A percentile compares a stretch with the other conserved stretches of the same genome.
Evolutionary conservation across 306 rosid species (phyloP).

Genomic region (Vicia sativa): DNA sequence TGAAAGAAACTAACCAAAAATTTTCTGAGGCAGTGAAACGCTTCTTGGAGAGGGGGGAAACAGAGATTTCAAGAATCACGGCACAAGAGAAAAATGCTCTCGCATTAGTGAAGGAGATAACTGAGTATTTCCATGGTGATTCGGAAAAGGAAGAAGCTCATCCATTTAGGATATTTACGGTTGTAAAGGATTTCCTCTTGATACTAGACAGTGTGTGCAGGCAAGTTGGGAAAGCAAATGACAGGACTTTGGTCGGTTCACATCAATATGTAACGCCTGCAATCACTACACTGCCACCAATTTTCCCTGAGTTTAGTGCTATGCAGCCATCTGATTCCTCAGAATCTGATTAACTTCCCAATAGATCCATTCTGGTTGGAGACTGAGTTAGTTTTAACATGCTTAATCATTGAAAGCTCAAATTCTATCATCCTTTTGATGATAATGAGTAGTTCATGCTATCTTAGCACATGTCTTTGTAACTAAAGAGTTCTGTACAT

Average conservation of each 20-base stretch:
- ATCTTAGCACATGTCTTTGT: conserved; percentile 30
- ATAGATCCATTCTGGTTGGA: not conserved
- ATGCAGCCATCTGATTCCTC: conserved; percentile 54
- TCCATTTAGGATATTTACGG: conserved; percentile 72
- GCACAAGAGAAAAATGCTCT: conserved; percentile 60
- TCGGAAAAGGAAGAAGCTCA: conserved; percentile 90
- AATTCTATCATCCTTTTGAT: conserved; percentile 35
- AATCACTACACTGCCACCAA: conserved; percentile 41
- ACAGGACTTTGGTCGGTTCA: conserved; percentile 70
- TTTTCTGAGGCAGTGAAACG: conserved; percentile 66
- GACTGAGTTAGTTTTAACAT: not conserved
- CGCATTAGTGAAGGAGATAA: conserved; percentile 72
- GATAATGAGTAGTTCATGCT: conserved; percentile 47
- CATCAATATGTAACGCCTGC: conserved; percentile 50
- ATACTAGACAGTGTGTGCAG: conserved; percentile 82
- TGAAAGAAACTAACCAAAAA: conserved; percentile 54
- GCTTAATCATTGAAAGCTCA: conserved; percentile 26
- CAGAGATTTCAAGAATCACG: conserved; percentile 63
- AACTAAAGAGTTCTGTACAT: conserved; percentile 30
- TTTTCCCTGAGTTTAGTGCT: conserved; percentile 56
- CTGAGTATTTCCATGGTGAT: conserved; percentile 85
- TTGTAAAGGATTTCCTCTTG: conserved; percentile 80
- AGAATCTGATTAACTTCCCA: conserved; percentile 41
- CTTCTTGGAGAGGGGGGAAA: conserved; percentile 67
- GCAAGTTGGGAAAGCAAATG: conserved; percentile 77